Percentiles rank a stretch among this genome's conserved stretches.
Conservation (phyloP, 2,329 filamentous ascomycete genomes). For the Neurospora crassa region DNA sequence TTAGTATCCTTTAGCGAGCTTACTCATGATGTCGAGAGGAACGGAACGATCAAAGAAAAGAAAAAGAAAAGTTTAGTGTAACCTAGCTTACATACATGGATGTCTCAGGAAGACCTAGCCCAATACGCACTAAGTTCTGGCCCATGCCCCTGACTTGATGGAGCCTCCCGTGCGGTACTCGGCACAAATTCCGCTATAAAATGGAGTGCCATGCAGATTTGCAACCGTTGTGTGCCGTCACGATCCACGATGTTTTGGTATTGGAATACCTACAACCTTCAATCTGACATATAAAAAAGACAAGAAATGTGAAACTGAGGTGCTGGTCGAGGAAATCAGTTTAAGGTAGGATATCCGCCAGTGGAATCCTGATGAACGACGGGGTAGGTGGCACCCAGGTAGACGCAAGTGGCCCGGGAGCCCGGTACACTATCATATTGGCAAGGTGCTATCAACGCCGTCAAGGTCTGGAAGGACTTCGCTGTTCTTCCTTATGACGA, state of each 20-base stretch:
- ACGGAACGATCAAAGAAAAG: neutral
- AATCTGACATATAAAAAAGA: neutral
- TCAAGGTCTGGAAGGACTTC: neutral
- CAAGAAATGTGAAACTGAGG: neutral
- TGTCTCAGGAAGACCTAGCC: neutral
- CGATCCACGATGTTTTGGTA: neutral
- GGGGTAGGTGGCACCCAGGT: neutral
- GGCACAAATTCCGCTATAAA: neutral
- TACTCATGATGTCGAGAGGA: neutral
- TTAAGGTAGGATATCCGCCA: neutral
- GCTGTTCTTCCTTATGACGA: neutral
- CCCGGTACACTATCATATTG: neutral
- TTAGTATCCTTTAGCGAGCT: neutral
- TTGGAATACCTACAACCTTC: neutral
- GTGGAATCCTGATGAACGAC: neutral
- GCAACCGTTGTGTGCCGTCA: neutral
- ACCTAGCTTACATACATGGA: neutral
- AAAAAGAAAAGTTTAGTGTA: no score
- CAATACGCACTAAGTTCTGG: neutral
- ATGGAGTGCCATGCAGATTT: neutral
- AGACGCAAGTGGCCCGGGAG: neutral
- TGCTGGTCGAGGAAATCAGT: neutral
- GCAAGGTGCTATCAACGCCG: neutral
- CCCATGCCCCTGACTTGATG: neutral
- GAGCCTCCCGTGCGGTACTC: neutral